phyloP scores from a whole-genome alignment of 352 stramenopile species.

The Phytophthora quininea region DNA sequence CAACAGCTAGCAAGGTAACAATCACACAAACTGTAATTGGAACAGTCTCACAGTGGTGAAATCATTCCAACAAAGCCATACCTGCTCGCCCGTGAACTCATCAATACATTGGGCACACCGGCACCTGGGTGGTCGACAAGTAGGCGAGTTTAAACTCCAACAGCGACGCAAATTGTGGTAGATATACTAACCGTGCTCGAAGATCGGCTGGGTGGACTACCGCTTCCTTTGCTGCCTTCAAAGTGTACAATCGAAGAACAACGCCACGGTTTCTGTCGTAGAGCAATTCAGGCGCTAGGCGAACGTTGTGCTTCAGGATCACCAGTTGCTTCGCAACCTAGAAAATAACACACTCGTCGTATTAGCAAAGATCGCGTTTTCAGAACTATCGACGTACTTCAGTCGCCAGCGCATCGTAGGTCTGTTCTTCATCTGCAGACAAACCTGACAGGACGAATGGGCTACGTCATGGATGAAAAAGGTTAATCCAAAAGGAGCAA shows the following conservation, averaged over 20 bases:
- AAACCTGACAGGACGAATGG: constrained; percentile 80
- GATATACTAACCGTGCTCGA: constrained; percentile 54
- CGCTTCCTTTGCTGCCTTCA: constrained; percentile 73
- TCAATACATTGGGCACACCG: constrained; percentile 87
- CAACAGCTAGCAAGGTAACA: constrained; percentile 53
- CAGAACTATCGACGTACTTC: constrained; percentile 36
- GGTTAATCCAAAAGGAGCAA: not conserved
- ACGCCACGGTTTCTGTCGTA: constrained; percentile 84
- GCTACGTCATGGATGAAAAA: constrained; percentile 34
- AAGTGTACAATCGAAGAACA: constrained; percentile 78
- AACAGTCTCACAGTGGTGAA: too few relatives aligned
- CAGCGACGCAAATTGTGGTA: not conserved
- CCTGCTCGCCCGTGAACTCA: constrained; percentile 86
- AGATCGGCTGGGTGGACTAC: constrained; percentile 78
- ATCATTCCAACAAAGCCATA: constrained; percentile 20
- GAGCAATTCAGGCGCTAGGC: constrained; percentile 74
- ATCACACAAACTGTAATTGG: not conserved
- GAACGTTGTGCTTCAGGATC: constrained; percentile 73
- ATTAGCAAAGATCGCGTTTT: too few relatives aligned
- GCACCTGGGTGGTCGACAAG: constrained; percentile 47
- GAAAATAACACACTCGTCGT: too few relatives aligned
- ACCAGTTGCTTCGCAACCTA: constrained; percentile 84
- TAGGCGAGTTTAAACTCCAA: not conserved
- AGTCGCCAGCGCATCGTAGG: constrained; percentile 71
- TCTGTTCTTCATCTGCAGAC: constrained; percentile 66